Base-by-base conservation (phyloP, 106 monocot species). In the Acorus calamus region DNA sequence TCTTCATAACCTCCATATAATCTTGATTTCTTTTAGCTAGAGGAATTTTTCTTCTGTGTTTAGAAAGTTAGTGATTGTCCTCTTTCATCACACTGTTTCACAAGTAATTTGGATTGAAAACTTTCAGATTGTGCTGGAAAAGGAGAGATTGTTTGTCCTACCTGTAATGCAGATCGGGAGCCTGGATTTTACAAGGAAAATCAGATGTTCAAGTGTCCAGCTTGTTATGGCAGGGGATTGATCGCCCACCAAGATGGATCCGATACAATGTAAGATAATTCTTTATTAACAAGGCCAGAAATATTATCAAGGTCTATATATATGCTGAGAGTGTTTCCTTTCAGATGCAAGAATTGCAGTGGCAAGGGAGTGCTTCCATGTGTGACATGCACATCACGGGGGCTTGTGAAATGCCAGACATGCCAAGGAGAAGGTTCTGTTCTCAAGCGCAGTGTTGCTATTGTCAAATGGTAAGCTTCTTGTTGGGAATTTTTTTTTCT, bases 201-300 rank as follows among this genome's bases (percentile, higher is more conserved):
- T 65, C 84, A 84, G 66, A 86, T 84, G 84, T 76, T 5, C 49
- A 76, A 76, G 42, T 94, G 94, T 54, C 56, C 65, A 62, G 57
- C 69, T 61, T 94, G 94, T 71, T 78, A 90, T 69, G 94, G 94
- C 13, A 79, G 94, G 66, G 94, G 94, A 51, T 80, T 94, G 73
- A 79, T 90, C 49, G 94, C 94, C 69, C 94, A 87, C 69, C 80
- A 72, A 64, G 94, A 94, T 82, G 94, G 94, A 63, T 94, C 94
- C 61, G 94, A 94, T 72, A 86, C 90, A 67, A 73, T 86, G 94
- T 94, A 68, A 77, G 60, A 28, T 28, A 28, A 28, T 28, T 28
- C 28, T 28, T 28, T 28, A 28, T 28, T 0, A 28, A 28, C 28
- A 28, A 28, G 28, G 28, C 28, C 28, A 28, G 28, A 28, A 28